These are phyloP conservation scores for Alternaria sp. DNA, from an alignment of 2,329 filamentous ascomycete genomes.

Conservation along the genomic window DNA sequence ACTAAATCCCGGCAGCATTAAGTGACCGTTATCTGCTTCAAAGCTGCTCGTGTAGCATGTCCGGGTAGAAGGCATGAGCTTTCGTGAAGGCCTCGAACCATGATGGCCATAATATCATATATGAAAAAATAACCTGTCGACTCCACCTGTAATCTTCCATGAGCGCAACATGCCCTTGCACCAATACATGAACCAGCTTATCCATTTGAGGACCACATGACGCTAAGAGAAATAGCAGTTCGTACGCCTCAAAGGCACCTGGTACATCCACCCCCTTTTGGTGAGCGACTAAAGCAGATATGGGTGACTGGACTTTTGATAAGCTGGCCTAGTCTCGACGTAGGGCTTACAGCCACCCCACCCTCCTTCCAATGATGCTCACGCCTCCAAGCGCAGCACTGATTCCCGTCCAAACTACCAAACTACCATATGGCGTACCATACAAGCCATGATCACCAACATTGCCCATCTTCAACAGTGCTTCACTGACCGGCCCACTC, in stretches of 20 bases:
- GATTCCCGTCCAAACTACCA: conserved; percentile 55
- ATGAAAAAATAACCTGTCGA: background rate
- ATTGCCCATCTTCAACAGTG: conserved; percentile 41
- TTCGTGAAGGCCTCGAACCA: background rate
- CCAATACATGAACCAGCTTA: background rate
- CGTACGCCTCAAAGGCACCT: background rate
- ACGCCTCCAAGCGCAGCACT: conserved; percentile 47
- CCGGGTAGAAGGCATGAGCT: background rate
- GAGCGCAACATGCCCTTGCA: background rate
- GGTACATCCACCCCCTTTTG: background rate
- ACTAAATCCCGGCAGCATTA: no score
- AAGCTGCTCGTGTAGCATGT: background rate
- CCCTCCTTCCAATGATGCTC: conserved; percentile 30
- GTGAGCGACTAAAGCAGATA: background rate
- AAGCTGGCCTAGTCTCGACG: background rate
- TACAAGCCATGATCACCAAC: conserved; percentile 43
- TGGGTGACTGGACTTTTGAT: background rate
- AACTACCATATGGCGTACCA: conserved; percentile 53
- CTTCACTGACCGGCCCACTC: conserved; percentile 61
- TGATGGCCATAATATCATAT: background rate
- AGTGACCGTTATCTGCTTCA: no score
- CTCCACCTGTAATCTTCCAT: background rate
- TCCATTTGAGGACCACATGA: background rate
- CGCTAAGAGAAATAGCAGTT: background rate
- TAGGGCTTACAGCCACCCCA: conserved; percentile 7